Evolutionary conservation across 1,139 yeast genomes (phyloP), one percentile per base, ranked within the genome.

Genomic region (Debaryomyces psychrophilus): DNA sequence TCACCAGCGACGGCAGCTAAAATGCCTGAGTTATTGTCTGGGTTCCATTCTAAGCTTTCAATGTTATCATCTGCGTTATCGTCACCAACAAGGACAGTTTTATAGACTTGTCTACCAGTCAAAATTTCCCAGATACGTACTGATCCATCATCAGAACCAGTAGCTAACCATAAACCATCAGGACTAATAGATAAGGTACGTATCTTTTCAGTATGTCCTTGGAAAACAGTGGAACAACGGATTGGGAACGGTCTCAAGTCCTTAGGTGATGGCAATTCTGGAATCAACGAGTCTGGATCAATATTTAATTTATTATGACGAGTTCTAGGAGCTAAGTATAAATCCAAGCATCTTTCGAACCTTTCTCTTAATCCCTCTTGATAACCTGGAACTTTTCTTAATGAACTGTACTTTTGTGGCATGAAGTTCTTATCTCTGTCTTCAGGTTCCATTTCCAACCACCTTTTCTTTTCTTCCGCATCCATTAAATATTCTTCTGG

Each of bases 181-280:
- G 97, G 96, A 64, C 93, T 96, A 44, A 92, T 79, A 9, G 93
- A 82, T 36, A 93, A 65, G 2, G 95, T 76, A 66, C 99, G 84
- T 44, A 95, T 85, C 59, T 85, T 85, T 42, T 87, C 96, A 37
- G 73, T 70, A 63, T 93, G 99, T 27, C 99, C 99, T 52, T 77
- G 77, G 66, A 82, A 93, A 2, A 83, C 68, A 3, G 96, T 90
- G 3, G 97, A 87, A 57, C 95, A 85, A 63, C 85, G 83, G 62
- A 90, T 89, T 38, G 99, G 99, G 83, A 95, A 93, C n/a, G 99
- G 99, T 65, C 96, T 82, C 59, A 93, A 77, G 67, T 93, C 99
- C 69, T 90, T 86, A 50, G 99, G 99, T 31, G 97, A 89, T 41
- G 99, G 99, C 57, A 93, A 78, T 59, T 93, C 96, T 9, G 99